Evolutionary conservation across 1,284 basidiomycete species (phyloP), one percentile per base, ranked within the genome.

Genomic region (Fomitopsis betulina): DNA sequence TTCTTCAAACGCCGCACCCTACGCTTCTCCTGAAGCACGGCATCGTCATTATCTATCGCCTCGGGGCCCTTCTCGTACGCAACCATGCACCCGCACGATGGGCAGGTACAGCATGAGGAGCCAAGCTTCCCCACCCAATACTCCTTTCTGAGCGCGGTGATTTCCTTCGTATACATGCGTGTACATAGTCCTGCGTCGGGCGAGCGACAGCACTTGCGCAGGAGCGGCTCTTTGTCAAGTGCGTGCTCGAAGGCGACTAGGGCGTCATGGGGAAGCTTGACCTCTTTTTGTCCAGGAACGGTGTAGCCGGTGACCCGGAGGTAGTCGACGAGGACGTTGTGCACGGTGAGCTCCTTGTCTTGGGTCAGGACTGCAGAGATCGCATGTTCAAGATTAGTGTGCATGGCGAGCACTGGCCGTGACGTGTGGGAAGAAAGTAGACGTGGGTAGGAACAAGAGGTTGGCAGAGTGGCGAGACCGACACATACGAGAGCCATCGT

Each of bases 201-300:
- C 15, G 42, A 10, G 40, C 17, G 25, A 33, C 38, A 27, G n/a
- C 12, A 17, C 21, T n/a, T 55, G 56, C 49, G 43, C 4, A 60
- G 56, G 15, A 54, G 33, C 10, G 66, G 66, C 55, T 64, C 58
- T 52, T 67, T 67, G 56, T 67, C 66, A 25, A 67, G 62, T 13
- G 66, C 66, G 55, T 64, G 66, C 43, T 67, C 65, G 62, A 68
- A 67, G n/a, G 65, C 61, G 50, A 59, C 42, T 32, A 68, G 54
- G n/a, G 67, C 63, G 56, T 62, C 64, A 27, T 61, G 53, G 27
- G 59, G 38, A 47, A 60, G 55, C 43, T 43, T 30, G 15, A 40
- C 39, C 43, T 49, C 54, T 55, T 53, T 30, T 53, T 56, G 50
- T 54, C 75, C 72, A 1, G 54, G 58, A 3, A 47, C 35, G 15